A percentile compares a stretch with the other conserved stretches of the same genome.
phyloP scores from a whole-genome alignment of 805 yeast genomes.

The Priceomyces haplophilus region DNA sequence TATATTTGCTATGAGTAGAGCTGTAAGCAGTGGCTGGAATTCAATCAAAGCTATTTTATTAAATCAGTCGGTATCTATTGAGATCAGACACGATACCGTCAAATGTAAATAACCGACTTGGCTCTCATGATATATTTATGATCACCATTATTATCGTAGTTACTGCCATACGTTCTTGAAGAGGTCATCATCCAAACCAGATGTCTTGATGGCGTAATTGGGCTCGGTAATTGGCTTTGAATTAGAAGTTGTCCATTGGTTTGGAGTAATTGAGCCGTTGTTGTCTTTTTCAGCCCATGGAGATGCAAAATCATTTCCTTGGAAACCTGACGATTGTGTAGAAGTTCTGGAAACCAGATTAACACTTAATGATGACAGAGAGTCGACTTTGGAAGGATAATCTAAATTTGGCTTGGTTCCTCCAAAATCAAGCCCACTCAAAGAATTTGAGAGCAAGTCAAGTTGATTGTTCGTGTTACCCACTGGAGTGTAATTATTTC shows the following conservation, averaged over 20 bases:
- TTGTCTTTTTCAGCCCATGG: neutral
- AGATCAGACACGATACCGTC: neutral
- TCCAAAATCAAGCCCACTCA: constrained; percentile 22
- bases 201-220: constrained; percentile 4
- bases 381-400: neutral
- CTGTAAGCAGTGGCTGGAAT: too few species aligned
- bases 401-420: neutral
- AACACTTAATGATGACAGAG: neutral
- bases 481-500: neutral
- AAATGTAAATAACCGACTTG: neutral
- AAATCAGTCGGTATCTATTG: too few species aligned
- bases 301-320: neutral
- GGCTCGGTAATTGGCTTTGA: constrained; percentile 6
- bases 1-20: neutral
- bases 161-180: constrained; percentile 66
- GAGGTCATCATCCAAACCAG: constrained; percentile 54
- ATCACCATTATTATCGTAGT: neutral
- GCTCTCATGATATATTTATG: neutral
- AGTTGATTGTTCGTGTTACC: constrained; percentile 3
- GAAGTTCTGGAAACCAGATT: constrained; percentile 5
- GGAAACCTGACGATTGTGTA: neutral
- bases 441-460: constrained; percentile 20
- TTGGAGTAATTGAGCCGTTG: neutral
- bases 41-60: too few species aligned
- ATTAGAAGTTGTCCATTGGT: constrained; percentile 1